Conservation (phyloP, 1,284 basidiomycete species). For the Cystobasidium slooffiae region DNA sequence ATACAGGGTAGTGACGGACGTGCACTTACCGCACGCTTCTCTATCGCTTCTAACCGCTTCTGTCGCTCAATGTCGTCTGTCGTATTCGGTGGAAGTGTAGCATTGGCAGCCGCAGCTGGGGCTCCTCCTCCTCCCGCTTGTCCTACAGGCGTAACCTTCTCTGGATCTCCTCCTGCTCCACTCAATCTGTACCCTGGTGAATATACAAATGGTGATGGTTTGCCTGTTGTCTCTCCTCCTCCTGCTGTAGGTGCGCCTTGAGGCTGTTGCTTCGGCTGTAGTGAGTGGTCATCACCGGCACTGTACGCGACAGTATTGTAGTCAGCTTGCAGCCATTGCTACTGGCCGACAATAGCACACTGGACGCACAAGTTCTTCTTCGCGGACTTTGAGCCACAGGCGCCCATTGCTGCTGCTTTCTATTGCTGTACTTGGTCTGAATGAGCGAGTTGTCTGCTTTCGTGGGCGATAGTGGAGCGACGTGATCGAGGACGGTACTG, state of each 20-base stretch:
- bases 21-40: not conserved
- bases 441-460: too few relatives aligned
- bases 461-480: too few relatives aligned
- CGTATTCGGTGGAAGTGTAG: not conserved
- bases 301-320: not conserved
- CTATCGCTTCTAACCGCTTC: slow-evolving; percentile 2
- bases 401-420: slow-evolving; percentile 18
- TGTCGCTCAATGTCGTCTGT: slow-evolving; percentile 1
- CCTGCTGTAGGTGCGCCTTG: not conserved
- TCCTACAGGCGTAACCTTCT: slow-evolving; percentile 7
- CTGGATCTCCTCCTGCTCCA: slow-evolving; percentile 1
- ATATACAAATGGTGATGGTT: not conserved
- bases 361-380: slow-evolving; percentile 40
- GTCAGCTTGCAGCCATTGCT: not conserved
- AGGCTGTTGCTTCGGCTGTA: not conserved
- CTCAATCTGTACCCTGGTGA: slow-evolving; percentile 21
- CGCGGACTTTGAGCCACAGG: slow-evolving; percentile 39
- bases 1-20: too few relatives aligned
- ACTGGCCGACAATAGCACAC: too few relatives aligned
- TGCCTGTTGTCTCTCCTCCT: slow-evolving; percentile 1
- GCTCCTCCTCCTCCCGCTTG: not conserved
- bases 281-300: slow-evolving; percentile 20
- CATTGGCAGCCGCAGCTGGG: not conserved
- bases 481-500: not conserved
- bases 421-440: too few relatives aligned